phyloP scores from a whole-genome alignment of 306 rosid genomes.

The Dryas octopetala region DNA sequence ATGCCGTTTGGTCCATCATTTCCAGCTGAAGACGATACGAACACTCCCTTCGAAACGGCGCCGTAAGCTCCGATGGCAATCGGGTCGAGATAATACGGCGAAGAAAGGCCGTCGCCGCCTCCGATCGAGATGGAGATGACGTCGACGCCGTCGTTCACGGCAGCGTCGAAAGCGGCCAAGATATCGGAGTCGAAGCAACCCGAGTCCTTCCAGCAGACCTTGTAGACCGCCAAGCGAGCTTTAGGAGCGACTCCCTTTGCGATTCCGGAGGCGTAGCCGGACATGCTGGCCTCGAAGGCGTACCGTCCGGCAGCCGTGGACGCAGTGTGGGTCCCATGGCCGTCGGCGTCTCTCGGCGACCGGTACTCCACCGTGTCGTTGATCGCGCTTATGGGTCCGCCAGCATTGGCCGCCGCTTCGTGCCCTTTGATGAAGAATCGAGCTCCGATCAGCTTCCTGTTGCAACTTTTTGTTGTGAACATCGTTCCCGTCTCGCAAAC shows the following conservation, averaged over 20 bases:
- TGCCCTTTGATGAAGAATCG: constrained; percentile 80
- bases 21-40: constrained; percentile 79
- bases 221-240: constrained; percentile 74
- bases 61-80: constrained; percentile 88
- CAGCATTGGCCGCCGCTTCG: constrained; percentile 45
- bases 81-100: constrained; percentile 85
- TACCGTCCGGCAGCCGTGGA: constrained; percentile 84
- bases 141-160: constrained; percentile 80
- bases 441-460: constrained; percentile 74
- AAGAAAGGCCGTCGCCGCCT: constrained; percentile 70
- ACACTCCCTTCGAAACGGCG: constrained; percentile 68
- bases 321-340: constrained; percentile 94
- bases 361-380: constrained; percentile 75
- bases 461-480: constrained; percentile 57
- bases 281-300: constrained; percentile 66
- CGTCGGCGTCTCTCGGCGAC: constrained; percentile 90
- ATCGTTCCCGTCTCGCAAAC: constrained; percentile 61
- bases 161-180: constrained; percentile 69
- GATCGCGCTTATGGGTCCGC: constrained; percentile 51
- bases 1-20: constrained; percentile 80
- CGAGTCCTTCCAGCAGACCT: constrained; percentile 83
- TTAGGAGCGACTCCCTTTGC: constrained; percentile 93
- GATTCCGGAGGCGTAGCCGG: constrained; percentile 77
- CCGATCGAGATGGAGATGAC: constrained; percentile 86
- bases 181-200: constrained; percentile 93